Evolutionary conservation across 2,329 filamentous ascomycete species (phyloP), one percentile per base, ranked within the genome.

Genomic region (Rhytidhysteron rufulum): DNA sequence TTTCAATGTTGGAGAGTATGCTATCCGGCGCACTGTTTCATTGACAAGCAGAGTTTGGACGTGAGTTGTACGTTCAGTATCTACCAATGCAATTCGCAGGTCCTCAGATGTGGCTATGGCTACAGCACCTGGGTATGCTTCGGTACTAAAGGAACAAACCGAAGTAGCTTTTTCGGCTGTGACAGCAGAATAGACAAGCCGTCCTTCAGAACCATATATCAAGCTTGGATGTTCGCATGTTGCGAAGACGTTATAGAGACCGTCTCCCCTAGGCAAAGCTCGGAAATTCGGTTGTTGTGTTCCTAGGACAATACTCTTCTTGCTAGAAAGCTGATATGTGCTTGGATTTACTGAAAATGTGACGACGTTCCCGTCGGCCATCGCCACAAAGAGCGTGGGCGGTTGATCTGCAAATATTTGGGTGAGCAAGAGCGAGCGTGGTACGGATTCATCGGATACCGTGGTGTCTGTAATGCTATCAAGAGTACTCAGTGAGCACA

Each of bases 211-310:
- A 7, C 86, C 86, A 59, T 98, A 96, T 35, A 98, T 95, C 40
- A 98, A 68, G 48, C 88, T 96, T 0, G 93, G 87, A 58, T 96
- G 88, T 55, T 98, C 93, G 42, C 89, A 95, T 0, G 88, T 95
- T 1, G 89, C 88, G 60, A 98, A 95, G 1, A 98, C 83, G 53
- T 86, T 94, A 59, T 77, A 86, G 1, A 88, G 69, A 0, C 65
- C 73, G 38, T 83, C 71, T 1, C 73, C 72, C 37, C 83, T 78
- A 0, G 89, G 87, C 2, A 98, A 69, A 17, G 86, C 74, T 43
- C 91, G 85, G 53, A 98, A 83, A 11, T 80, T 81, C 2, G 91
- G 86, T 51, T 94, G 86, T 44, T 89, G 85, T 11, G 86, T 91
- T 18, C 93, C 91, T 10, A 98, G 72, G 1, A 91, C 81, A 18